Evolutionary conservation across 495 filamentous ascomycete species (phyloP).

Genomic region (Aspergillus sclerotioniger): DNA sequence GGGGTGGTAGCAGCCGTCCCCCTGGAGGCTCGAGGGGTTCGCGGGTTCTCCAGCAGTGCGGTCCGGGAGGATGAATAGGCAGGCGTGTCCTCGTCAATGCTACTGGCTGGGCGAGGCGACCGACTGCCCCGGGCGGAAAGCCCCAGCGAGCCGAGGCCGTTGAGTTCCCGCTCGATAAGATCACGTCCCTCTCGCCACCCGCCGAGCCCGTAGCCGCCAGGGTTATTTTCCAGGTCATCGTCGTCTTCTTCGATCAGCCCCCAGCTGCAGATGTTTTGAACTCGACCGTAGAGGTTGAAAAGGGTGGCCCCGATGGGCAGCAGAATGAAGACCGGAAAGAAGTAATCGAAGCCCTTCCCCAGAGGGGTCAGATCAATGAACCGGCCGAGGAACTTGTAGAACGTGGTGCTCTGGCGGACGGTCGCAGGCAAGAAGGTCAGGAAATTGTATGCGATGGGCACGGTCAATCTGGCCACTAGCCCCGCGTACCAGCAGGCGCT

Average conservation of each 20-base stretch:
- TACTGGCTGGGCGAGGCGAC: conserved; percentile 32
- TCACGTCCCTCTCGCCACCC: conserved; percentile 93
- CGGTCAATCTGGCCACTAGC: conserved; percentile 84
- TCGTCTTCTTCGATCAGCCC: conserved; percentile 72
- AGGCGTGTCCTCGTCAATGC: conserved; percentile 23
- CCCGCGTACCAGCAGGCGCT: conserved; percentile 92
- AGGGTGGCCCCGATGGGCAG: conserved; percentile 77
- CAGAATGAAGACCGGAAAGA: conserved; percentile 85
- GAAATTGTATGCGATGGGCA: conserved; percentile 94
- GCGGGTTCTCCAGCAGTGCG: conserved; percentile 26
- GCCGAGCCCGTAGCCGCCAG: conserved; percentile 67
- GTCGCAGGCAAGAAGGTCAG: conserved; percentile 74
- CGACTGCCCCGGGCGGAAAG: conserved; percentile 38
- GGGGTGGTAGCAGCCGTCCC: conserved; percentile 29
- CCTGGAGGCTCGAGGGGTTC: conserved; percentile 29
- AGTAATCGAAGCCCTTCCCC: conserved; percentile 78
- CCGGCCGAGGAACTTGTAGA: conserved; percentile 81
- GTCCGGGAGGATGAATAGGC: conserved; percentile 35
- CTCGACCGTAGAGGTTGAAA: conserved; percentile 81
- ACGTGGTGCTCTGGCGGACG: conserved; percentile 69
- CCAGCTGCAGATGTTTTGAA: conserved; percentile 76
- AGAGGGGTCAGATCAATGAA: conserved; percentile 83
- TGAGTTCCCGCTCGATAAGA: conserved; percentile 85
- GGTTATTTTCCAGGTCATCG: conserved; percentile 65
- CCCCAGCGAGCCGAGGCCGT: conserved; percentile 56